phyloP scores from a whole-genome alignment of 192 early-diverging fungal genomes.

The Coemansia sp. region DNA sequence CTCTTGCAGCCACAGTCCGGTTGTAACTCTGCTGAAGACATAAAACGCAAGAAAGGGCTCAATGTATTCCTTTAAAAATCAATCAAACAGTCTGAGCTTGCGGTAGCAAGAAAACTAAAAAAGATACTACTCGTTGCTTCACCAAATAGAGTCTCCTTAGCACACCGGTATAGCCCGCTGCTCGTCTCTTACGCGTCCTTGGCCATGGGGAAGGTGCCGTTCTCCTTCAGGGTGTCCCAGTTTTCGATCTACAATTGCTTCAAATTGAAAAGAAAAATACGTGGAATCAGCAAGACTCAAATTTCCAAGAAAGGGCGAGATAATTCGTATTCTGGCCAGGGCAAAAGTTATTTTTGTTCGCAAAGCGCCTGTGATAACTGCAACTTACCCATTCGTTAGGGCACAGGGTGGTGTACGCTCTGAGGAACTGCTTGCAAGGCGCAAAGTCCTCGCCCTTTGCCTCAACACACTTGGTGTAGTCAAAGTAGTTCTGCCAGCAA shows the following conservation, averaged over 20 bases:
- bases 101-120: background rate
- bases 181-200: background rate
- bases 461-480: conserved; percentile 86
- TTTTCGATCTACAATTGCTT: conserved; percentile 42
- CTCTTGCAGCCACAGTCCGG: no score
- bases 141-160: background rate
- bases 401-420: conserved; percentile 82
- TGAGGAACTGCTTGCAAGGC: conserved; percentile 89
- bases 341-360: background rate
- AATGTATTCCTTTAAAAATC: background rate
- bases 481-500: conserved; percentile 99
- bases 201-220: conserved; percentile 44
- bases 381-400: conserved; percentile 87
- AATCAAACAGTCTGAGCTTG: background rate
- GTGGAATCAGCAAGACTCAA: no score
- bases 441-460: conserved; percentile 95
- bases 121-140: background rate
- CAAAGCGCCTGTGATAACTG: no score
- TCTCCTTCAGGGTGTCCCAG: conserved; percentile 53
- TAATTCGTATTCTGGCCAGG: no score
- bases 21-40: background rate
- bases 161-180: background rate
- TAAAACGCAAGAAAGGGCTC: background rate
- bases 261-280: background rate
- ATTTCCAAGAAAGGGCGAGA: no score